phyloP scores from a whole-genome alignment of 2,329 filamentous ascomycete species.

The Lecanosticta acicola region DNA sequence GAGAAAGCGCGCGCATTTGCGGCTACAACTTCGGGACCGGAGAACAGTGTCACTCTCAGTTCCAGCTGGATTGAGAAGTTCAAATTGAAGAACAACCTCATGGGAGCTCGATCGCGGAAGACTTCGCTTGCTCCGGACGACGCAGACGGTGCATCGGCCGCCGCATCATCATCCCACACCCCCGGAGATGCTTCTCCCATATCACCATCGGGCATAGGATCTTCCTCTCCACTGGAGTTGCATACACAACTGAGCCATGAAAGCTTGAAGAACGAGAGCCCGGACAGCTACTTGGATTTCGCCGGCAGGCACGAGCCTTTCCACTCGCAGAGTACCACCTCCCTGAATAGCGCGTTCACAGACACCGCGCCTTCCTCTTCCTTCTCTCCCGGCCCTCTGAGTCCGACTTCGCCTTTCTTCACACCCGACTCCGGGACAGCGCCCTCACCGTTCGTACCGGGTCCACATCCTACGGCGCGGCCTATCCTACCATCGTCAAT shows the following conservation, averaged over 20 bases:
- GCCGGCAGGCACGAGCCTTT: conserved; percentile 56
- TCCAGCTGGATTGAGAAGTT: conserved; percentile 88
- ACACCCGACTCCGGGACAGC: conserved; percentile 66
- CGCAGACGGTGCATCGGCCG: conserved; percentile 56
- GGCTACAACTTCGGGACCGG: conserved; percentile 60
- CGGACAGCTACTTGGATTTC: conserved; percentile 57
- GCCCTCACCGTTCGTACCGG: conserved; percentile 56
- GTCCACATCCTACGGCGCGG: conserved; percentile 37
- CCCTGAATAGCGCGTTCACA: conserved; percentile 62
- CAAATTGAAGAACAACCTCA: conserved; percentile 75
- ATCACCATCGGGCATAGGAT: conserved; percentile 61
- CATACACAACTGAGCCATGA: conserved; percentile 62
- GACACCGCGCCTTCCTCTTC: conserved; percentile 56
- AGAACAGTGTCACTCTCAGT: conserved; percentile 67
- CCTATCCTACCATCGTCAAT: conserved; percentile 40
- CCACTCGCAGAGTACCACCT: conserved; percentile 61
- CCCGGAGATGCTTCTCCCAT: conserved; percentile 62
- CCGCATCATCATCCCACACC: conserved; percentile 55
- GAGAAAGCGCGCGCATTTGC: conserved; percentile 75
- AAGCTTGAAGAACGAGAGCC: conserved; percentile 55
- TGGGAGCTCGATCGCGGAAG: conserved; percentile 51
- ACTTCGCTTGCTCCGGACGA: conserved; percentile 58
- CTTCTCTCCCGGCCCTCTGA: conserved; percentile 66
- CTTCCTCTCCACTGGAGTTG: conserved; percentile 62
- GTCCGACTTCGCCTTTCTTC: conserved; percentile 71